phyloP scores from a whole-genome alignment of 2,329 filamentous ascomycete species.

The Venturia nashicola region DNA sequence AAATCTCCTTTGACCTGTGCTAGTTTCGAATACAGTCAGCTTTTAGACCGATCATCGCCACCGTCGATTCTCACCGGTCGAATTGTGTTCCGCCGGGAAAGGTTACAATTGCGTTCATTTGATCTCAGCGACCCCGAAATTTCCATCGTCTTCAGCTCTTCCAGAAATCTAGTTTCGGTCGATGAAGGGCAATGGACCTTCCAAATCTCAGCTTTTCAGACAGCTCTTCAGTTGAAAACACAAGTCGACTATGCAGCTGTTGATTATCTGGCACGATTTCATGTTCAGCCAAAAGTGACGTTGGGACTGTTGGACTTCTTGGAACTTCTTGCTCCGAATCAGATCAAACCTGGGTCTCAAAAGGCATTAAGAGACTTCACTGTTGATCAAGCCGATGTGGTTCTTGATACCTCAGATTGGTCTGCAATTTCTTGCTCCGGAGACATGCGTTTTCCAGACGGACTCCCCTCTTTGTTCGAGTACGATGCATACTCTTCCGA shows the following conservation, averaged over 20 bases:
- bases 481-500: background rate
- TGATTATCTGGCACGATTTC: background rate
- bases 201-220: background rate
- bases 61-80: background rate
- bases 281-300: background rate
- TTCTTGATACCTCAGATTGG: background rate
- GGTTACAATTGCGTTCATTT: background rate
- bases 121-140: background rate
- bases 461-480: background rate
- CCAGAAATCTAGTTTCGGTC: background rate
- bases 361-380: background rate
- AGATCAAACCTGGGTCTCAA: background rate
- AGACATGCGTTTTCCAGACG: background rate
- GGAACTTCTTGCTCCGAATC: background rate
- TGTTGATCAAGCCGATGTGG: background rate
- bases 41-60: background rate
- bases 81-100: background rate
- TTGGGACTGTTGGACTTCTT: background rate
- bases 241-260: background rate
- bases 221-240: background rate
- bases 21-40: background rate
- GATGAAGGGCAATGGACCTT: constrained; percentile 1
- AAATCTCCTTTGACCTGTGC: background rate
- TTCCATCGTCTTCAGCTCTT: background rate
- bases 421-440: background rate